phyloP scores from a whole-genome alignment of 2,329 filamentous ascomycete genomes.

The Aspergillus viridinutans region DNA sequence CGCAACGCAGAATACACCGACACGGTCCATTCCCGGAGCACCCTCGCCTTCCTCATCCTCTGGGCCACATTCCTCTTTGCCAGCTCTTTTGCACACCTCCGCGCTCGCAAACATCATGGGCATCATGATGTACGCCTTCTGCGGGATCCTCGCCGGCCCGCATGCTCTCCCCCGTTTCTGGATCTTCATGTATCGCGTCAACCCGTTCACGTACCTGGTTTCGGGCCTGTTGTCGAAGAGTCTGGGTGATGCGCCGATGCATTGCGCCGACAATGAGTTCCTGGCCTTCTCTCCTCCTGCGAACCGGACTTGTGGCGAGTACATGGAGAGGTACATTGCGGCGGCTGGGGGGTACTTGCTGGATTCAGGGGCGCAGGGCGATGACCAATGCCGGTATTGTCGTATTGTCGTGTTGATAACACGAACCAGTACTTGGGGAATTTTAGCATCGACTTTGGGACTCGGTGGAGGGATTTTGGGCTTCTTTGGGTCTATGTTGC shows the following conservation, averaged over 20 bases:
- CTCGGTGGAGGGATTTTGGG: not conserved
- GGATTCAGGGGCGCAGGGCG: not conserved
- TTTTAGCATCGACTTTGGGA: not conserved
- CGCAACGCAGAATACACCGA: constrained; percentile 30
- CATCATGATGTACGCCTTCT: constrained; percentile 7
- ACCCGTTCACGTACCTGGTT: constrained; percentile 18
- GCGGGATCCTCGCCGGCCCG: constrained; percentile 2
- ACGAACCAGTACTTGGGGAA: not conserved
- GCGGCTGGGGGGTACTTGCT: not conserved
- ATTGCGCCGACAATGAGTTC: not conserved
- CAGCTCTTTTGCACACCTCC: constrained; percentile 61
- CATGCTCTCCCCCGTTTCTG: constrained; percentile 7
- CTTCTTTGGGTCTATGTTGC: constrained; percentile 23
- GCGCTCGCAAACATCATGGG: not conserved
- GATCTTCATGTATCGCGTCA: not conserved
- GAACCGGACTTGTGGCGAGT: not conserved
- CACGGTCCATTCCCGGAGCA: constrained; percentile 48
- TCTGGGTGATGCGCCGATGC: not conserved
- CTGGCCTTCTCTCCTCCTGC: not conserved
- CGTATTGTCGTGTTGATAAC: not conserved
- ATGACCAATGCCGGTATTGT: not conserved
- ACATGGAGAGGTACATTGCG: not conserved
- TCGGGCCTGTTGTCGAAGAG: constrained; percentile 6
- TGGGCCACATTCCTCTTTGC: constrained; percentile 65
- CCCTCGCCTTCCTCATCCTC: constrained; percentile 58